A percentile compares a stretch with the other conserved stretches of the same genome.
Evolutionary conservation across 441 rosid genomes (phyloP).

Genomic region (Eutrema salsugineum): DNA sequence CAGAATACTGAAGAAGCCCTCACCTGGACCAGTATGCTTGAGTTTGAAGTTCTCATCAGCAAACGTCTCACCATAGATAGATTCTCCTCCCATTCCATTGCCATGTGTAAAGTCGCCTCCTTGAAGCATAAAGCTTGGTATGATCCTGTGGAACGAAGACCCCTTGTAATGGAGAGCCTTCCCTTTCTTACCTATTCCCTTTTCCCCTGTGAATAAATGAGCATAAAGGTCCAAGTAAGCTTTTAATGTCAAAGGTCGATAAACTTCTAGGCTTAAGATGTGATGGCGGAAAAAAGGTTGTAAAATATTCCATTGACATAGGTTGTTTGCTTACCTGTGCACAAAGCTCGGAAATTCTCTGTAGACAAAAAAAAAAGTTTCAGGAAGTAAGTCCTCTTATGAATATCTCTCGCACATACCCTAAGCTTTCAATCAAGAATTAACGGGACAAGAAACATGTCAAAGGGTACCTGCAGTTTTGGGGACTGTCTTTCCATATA

Average conservation of each 20-base stretch:
- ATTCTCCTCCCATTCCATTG: constrained; percentile 93
- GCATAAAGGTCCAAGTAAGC: background rate
- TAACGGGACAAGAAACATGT: background rate
- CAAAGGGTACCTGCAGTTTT: constrained; percentile 54
- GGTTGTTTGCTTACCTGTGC: constrained; percentile 48
- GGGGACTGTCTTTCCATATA: constrained; percentile 66
- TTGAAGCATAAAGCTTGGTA: constrained; percentile 92
- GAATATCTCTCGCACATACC: background rate
- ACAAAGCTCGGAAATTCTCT: constrained; percentile 72
- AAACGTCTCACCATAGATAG: constrained; percentile 87
- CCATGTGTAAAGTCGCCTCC: constrained; percentile 92
- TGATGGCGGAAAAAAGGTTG: background rate
- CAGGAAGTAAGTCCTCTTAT: background rate
- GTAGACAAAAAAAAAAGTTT: constrained; percentile 14
- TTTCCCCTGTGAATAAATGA: constrained; percentile 54
- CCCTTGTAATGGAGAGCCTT: constrained; percentile 88
- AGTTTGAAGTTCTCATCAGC: constrained; percentile 84
- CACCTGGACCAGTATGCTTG: constrained; percentile 90
- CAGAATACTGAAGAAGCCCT: background rate
- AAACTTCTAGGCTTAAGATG: background rate
- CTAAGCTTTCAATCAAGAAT: background rate
- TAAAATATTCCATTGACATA: background rate
- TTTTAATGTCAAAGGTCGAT: background rate
- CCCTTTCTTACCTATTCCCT: constrained; percentile 78
- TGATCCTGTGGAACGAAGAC: constrained; percentile 78